A percentile compares a stretch with the other conserved stretches of the same genome.
These are phyloP conservation scores for Plantago elongata DNA, from an alignment of 257 asterid species.

Conservation along the genomic window DNA sequence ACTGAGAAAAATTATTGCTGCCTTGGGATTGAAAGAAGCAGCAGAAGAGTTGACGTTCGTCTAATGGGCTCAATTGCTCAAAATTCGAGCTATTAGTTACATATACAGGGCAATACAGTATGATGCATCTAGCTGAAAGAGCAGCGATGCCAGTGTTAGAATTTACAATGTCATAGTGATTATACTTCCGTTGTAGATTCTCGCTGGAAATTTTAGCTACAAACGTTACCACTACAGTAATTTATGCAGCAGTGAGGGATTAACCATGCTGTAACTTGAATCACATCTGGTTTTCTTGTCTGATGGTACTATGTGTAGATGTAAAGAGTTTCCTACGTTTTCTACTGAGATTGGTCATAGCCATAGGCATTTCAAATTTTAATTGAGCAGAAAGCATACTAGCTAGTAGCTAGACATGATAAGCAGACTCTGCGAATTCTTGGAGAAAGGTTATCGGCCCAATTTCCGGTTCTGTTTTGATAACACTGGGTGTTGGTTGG, in stretches of 20 bases:
- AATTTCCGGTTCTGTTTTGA: too few species aligned
- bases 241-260: neutral
- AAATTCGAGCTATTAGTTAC: neutral
- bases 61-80: constrained; percentile 24
- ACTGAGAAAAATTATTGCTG: constrained; percentile 39
- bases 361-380: too few species aligned
- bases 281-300: neutral
- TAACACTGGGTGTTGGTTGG: too few species aligned
- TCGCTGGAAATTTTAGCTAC: neutral
- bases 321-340: too few species aligned
- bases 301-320: too few species aligned
- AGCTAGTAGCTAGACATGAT: too few species aligned
- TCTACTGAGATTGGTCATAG: too few species aligned
- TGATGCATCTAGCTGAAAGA: neutral
- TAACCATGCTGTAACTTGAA: neutral
- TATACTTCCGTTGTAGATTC: neutral
- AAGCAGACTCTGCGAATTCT: too few species aligned
- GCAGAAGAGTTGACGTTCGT: constrained; percentile 50
- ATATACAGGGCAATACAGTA: neutral
- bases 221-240: neutral
- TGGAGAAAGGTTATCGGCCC: too few species aligned
- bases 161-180: neutral
- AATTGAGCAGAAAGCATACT: too few species aligned
- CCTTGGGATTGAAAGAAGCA: constrained; percentile 22
- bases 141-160: neutral